A percentile compares a stretch with the other conserved stretches of the same genome.
Conservation (phyloP, 1,284 basidiomycete species). For the Thelephora terrestris region DNA sequence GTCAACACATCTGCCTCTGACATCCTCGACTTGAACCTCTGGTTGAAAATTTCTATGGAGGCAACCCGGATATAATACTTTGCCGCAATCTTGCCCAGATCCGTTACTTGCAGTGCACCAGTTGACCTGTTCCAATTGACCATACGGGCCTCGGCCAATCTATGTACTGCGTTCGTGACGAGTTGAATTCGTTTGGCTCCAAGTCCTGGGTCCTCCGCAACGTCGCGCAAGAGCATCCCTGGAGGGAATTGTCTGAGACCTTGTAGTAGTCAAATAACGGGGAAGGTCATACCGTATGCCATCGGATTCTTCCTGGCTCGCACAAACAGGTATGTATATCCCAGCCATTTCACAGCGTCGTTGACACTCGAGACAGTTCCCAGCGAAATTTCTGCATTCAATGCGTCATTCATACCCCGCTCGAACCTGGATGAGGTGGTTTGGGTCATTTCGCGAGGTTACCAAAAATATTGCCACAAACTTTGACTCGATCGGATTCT, state of each 20-base stretch:
- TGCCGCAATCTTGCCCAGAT: conserved; percentile 90
- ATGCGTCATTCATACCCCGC: conserved; percentile 79
- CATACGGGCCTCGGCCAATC: conserved; percentile 77
- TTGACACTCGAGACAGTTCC: conserved; percentile 86
- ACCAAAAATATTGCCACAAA: conserved; percentile 26
- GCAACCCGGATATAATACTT: conserved; percentile 90
- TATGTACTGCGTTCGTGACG: conserved; percentile 60
- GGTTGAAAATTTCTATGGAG: conserved; percentile 88
- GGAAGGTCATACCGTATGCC: conserved; percentile 58
- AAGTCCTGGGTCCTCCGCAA: conserved; percentile 71
- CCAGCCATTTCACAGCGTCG: conserved; percentile 93
- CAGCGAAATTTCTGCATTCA: conserved; percentile 94
- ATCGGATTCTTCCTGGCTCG: conserved; percentile 92
- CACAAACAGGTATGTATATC: conserved; percentile 96
- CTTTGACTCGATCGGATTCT: conserved; percentile 97
- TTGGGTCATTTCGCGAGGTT: background rate
- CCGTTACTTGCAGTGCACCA: conserved; percentile 68
- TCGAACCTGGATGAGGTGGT: conserved; percentile 52
- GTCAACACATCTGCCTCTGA: conserved; percentile 87
- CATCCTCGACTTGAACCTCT: conserved; percentile 77
- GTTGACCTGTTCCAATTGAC: conserved; percentile 61
- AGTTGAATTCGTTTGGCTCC: conserved; percentile 68
- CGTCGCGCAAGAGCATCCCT: conserved; percentile 76
- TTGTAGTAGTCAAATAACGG: background rate
- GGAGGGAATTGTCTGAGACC: background rate